These are phyloP conservation scores for Phytophthora multivora DNA, from an alignment of 352 stramenopile genomes.

Conservation along the genomic window DNA sequence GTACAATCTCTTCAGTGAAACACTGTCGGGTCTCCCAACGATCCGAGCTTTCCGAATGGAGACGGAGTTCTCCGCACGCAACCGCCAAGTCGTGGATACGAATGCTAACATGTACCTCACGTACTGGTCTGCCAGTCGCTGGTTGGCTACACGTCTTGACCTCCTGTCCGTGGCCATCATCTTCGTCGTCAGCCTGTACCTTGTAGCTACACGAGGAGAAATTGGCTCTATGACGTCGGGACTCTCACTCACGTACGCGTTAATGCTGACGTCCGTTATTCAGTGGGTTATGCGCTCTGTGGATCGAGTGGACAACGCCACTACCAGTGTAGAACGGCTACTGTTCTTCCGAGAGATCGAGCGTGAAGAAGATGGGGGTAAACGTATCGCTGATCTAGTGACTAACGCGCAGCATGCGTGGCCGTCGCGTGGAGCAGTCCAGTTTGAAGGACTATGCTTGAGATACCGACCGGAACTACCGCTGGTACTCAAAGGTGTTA, in stretches of 20 bases:
- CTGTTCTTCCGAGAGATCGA: slow-evolving; percentile 38
- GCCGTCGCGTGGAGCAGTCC: slow-evolving; percentile 31
- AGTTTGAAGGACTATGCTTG: slow-evolving; percentile 30
- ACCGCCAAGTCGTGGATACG: slow-evolving; percentile 46
- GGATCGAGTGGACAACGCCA: slow-evolving; percentile 40
- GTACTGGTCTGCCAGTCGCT: slow-evolving; percentile 78
- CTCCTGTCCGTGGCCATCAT: slow-evolving; percentile 85
- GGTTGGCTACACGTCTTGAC: slow-evolving; percentile 94
- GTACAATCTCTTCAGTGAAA: slow-evolving; percentile 92
- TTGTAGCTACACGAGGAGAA: slow-evolving; percentile 58
- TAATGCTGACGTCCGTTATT: slow-evolving; percentile 57
- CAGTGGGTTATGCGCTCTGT: slow-evolving; percentile 31
- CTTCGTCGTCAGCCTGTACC: slow-evolving; percentile 83
- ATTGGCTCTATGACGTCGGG: slow-evolving; percentile 38
- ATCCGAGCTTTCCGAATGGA: slow-evolving; percentile 83
- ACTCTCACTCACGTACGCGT: slow-evolving; percentile 46
- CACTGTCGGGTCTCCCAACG: slow-evolving; percentile 88
- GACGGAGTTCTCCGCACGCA: slow-evolving; percentile 33
- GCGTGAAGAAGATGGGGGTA: slow-evolving; percentile 7
- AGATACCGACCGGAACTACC: slow-evolving; percentile 48
- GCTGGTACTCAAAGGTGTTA: slow-evolving; percentile 42
- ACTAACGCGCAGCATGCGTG: not conserved
- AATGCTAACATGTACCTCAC: slow-evolving; percentile 56
- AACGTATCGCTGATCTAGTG: slow-evolving; percentile 1
- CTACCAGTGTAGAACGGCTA: slow-evolving; percentile 49